Base-by-base conservation (phyloP, 2,329 filamentous ascomycete genomes). In the Diaporthe citriasiana region DNA sequence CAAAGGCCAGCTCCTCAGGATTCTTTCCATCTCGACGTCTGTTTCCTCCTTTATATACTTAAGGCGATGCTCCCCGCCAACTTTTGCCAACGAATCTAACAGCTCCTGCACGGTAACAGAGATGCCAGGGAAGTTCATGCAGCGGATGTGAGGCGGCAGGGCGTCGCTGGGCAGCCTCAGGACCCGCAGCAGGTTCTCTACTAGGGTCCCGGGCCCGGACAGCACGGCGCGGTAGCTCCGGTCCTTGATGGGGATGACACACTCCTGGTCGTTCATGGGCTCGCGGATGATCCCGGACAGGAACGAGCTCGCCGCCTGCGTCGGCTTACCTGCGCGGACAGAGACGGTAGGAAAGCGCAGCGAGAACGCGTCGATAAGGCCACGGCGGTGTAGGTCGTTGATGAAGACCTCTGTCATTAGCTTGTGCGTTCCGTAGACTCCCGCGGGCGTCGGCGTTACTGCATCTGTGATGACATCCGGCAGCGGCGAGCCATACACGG, bases 251-350 rank as follows among this genome's bases (percentile, higher is more conserved):
- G 74, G 74, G 40, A 75, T 59, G 22, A 71, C 17, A 13, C 74
- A 75, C 45, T 70, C 65, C 66, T 75, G 50, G 50, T 30, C 47
- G 55, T 73, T 75, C 25, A 91, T 80, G 0, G 89, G 89, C 80
- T 92, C 90, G 4, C 90, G 84, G 56, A 92, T 89, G 77, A 93
- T 92, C 0, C 90, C 90, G 3, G 85, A 89, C 0, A 90, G 85
- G 77, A 92, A 92, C 0, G 87, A 89, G 4, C 87, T 89, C 2
- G 90, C 90, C 0, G 90, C 90, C 0, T 89, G 88, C 3, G 90
- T 90, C 0, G 91, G 90, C 40, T 85, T 86, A 2, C 91, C 90
- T 0, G 90, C 88, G 6, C 91, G 84, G 1, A 92, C 89, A 0
- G 89, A 89, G 22, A 92, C 87, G 0, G 90, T 92, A 0, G 74